Conservation (phyloP, 768 basidiomycete species). For the Amanita pallidorosea region DNA sequence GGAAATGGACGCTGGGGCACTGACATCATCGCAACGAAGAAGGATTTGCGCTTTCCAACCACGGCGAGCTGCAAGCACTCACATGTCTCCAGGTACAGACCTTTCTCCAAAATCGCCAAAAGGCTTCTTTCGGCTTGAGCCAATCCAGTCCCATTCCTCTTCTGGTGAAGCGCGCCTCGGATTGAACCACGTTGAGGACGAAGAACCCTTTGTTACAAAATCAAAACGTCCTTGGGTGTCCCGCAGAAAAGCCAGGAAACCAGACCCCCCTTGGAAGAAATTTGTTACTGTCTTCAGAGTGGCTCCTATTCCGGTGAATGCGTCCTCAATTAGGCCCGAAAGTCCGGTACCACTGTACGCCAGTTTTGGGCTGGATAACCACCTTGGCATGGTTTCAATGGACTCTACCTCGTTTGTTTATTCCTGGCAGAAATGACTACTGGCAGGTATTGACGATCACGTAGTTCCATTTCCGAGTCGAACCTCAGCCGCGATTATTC, state of each 20-base stretch:
- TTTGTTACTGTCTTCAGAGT: constrained; percentile 6
- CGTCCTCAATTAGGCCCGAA: background rate
- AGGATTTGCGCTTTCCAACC: background rate
- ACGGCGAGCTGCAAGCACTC: background rate
- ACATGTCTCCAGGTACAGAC: background rate
- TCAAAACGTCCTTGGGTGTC: constrained; percentile 3
- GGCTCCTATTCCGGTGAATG: background rate
- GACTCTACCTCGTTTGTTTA: constrained; percentile 1
- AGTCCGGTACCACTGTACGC: background rate
- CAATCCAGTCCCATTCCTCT: background rate
- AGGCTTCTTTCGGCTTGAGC: constrained; percentile 6
- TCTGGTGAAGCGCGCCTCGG: constrained; percentile 2
- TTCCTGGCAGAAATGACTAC: background rate
- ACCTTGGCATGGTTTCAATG: background rate
- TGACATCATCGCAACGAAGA: constrained; percentile 4
- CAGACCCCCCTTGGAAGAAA: constrained; percentile 5
- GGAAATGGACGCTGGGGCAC: background rate
- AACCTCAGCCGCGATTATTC: background rate
- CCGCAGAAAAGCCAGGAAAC: constrained; percentile 2
- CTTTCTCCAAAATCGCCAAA: background rate
- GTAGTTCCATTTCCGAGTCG: background rate
- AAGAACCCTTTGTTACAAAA: background rate
- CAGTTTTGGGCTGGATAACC: background rate
- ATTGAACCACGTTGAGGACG: constrained; percentile 1
- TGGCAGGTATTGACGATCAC: background rate